A percentile compares a stretch with the other conserved stretches of the same genome.
These are phyloP conservation scores for Cryptococcus sp. DNA, from an alignment of 1,284 basidiomycete species.

Conservation along the genomic window DNA sequence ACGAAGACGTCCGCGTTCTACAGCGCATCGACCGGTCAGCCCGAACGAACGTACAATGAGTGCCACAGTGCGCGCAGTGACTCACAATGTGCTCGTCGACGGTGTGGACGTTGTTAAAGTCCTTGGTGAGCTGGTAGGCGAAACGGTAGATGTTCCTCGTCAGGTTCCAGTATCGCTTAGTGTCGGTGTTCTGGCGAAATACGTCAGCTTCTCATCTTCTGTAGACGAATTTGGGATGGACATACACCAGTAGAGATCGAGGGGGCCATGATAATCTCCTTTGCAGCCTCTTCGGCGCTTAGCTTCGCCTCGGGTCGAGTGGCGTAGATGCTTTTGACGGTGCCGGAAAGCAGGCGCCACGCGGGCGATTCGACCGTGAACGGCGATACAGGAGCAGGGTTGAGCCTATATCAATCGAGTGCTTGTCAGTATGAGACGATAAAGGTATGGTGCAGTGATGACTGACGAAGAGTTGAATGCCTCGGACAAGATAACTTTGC, in stretches of 20 bases:
- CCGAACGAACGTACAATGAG: not conserved
- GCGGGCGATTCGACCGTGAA: slow-evolving; percentile 38
- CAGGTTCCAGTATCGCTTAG: slow-evolving; percentile 49
- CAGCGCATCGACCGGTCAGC: not conserved
- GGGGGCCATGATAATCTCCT: slow-evolving; percentile 40
- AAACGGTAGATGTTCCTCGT: slow-evolving; percentile 50
- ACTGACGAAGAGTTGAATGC: slow-evolving; percentile 42
- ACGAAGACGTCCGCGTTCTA: slow-evolving; percentile 36
- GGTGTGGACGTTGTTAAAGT: slow-evolving; percentile 38
- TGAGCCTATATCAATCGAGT: slow-evolving; percentile 23
- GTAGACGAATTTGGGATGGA: no score
- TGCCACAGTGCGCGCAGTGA: not conserved
- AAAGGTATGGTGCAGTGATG: no score
- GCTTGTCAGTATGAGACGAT: not conserved
- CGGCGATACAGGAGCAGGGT: slow-evolving; percentile 50
- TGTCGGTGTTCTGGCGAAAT: slow-evolving; percentile 42
- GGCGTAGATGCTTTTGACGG: slow-evolving; percentile 36
- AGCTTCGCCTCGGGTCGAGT: slow-evolving; percentile 27
- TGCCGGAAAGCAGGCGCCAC: slow-evolving; percentile 45
- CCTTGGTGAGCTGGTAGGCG: slow-evolving; percentile 25
- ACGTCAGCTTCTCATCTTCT: no score
- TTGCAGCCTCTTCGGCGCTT: slow-evolving; percentile 24
- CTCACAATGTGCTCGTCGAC: slow-evolving; percentile 43
- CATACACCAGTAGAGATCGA: slow-evolving; percentile 38
- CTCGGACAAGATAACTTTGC: slow-evolving; percentile 35